phyloP scores from a whole-genome alignment of 306 rosid genomes.

The Myrica gale region DNA sequence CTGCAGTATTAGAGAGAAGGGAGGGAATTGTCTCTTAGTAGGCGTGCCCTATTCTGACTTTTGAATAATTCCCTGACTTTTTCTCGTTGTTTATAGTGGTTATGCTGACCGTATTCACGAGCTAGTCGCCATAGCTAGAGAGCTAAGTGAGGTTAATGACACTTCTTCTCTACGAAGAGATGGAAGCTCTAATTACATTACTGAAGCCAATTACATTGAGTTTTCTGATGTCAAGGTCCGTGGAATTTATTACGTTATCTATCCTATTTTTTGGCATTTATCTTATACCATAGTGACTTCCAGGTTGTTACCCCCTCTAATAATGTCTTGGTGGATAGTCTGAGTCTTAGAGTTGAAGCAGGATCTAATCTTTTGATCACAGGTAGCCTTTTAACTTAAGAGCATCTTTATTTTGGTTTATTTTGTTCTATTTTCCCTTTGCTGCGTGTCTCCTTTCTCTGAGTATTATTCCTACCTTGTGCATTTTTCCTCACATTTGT shows the following conservation, averaged over 20 bases:
- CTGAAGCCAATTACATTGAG: slow-evolving; percentile 91
- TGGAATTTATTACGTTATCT: slow-evolving; percentile 15
- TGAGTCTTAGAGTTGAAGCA: slow-evolving; percentile 77
- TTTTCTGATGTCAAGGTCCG: slow-evolving; percentile 87
- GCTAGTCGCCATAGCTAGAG: slow-evolving; percentile 74
- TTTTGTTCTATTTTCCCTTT: not conserved
- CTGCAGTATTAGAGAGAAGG: not conserved
- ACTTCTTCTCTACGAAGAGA: slow-evolving; percentile 52
- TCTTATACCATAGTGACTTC: slow-evolving; percentile 27
- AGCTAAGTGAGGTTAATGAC: slow-evolving; percentile 59
- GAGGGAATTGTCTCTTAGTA: not conserved
- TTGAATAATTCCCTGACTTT: slow-evolving; percentile 23
- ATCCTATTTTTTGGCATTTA: slow-evolving; percentile 8
- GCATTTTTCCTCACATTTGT: too few species aligned
- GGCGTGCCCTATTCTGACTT: slow-evolving; percentile 11
- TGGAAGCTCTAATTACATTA: slow-evolving; percentile 61
- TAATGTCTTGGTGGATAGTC: slow-evolving; percentile 86
- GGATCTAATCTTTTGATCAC: slow-evolving; percentile 97
- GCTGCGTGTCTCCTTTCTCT: not conserved
- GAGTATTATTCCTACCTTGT: not conserved
- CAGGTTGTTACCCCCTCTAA: slow-evolving; percentile 98
- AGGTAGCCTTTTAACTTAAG: slow-evolving; percentile 49
- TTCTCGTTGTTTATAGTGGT: slow-evolving; percentile 58
- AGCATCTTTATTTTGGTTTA: slow-evolving; percentile 4
- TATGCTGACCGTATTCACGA: slow-evolving; percentile 95